Conservation (phyloP, 345 rosid genomes). For the Fremontodendron californicum region DNA sequence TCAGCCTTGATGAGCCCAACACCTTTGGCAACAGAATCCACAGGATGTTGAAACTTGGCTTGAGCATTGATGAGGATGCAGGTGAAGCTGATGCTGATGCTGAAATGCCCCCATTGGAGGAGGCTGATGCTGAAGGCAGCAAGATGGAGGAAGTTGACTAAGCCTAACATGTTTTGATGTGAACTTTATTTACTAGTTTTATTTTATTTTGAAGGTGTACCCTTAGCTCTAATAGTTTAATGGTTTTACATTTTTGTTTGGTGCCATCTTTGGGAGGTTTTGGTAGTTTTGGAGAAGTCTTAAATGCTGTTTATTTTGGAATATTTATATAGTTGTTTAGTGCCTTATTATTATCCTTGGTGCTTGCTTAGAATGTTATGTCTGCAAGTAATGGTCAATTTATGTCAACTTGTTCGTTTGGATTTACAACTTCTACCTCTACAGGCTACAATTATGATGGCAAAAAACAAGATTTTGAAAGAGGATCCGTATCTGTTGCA, state of each 20-base stretch:
- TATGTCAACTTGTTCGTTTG: too few relatives aligned
- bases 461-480: too few relatives aligned
- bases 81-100: slow-evolving; percentile 60
- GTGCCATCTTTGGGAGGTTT: background rate
- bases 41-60: too few relatives aligned
- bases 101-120: slow-evolving; percentile 74
- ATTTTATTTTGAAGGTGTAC: background rate
- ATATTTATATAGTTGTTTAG: background rate
- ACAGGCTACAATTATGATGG: too few relatives aligned
- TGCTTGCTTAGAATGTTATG: background rate
- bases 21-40: slow-evolving; percentile 83
- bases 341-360: background rate
- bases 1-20: slow-evolving; percentile 88
- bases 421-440: too few relatives aligned
- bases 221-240: background rate
- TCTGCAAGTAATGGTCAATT: too few relatives aligned
- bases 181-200: background rate
- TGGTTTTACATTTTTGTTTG: background rate
- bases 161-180: background rate
- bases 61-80: slow-evolving; percentile 76
- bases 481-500: too few relatives aligned
- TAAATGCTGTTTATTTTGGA: background rate
- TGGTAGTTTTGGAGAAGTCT: background rate
- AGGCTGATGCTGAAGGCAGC: slow-evolving; percentile 70
- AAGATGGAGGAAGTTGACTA: slow-evolving; percentile 94